Base-by-base conservation (phyloP, 495 filamentous ascomycete genomes). In the Lasiosphaeria ovina region DNA sequence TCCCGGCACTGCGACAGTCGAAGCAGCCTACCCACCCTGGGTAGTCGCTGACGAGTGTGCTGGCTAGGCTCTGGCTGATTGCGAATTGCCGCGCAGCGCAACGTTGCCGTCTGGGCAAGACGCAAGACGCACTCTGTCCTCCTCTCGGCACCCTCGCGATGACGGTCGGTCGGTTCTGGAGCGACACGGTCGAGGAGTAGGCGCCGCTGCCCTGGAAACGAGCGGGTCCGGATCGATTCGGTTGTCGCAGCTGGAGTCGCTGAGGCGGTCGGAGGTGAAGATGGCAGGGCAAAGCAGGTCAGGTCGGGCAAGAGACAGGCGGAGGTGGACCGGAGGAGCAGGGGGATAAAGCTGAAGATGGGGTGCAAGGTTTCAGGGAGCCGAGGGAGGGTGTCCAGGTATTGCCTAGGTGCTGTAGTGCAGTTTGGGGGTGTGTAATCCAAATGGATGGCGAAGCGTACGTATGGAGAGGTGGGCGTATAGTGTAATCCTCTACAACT, bases 301-400 rank as follows among this genome's bases (percentile, higher is more conserved):
- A 59, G 57, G 56, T 35, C 24, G 24, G 24, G 24, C 24, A 51
- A 38, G 24, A 52, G 62, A 49, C 57, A 49, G 34, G 51, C 55
- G 50, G 50, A 55, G 62, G 58, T 60, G 57, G 62, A 60, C 57
- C 60, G 51, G 62, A 54, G 16, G 45, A 59, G 62, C 62, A 60
- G 64, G 62, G 65, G 59, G 57, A 69, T 71, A 67, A 69, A 71
- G 69, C 62, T 66, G 66, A 64, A 52, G 62, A 45, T 57, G 49
- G 59, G 64, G 54, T 51, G 68, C 54, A 62, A 62, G 61, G 62
- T 66, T 70, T 69, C 63, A 69, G 61, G 62, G 59, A 62, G 59
- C 66, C 55, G 59, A 38, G 35, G 57, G 11, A 45, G 45, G 33
- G 58, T 54, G 42, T 56, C 54, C 49, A 53, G 53, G 59, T 51